Evolutionary conservation across 176 grass and related monocot species (phyloP), one percentile per base, ranked within the genome.

Genomic region (Avena sativa): DNA sequence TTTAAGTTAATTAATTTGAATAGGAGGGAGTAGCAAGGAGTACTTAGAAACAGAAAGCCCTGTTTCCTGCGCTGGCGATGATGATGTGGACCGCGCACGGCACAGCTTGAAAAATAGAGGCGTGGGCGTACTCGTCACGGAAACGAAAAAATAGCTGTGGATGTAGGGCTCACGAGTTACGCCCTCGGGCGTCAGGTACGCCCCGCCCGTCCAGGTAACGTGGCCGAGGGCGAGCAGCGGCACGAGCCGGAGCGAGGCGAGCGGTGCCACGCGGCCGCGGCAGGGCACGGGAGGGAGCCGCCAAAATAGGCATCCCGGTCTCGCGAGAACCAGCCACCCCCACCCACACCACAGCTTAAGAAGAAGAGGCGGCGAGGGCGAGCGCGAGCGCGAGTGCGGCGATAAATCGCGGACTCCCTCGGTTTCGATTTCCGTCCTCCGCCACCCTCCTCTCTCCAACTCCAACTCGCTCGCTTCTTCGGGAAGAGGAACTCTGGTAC

Each of bases 371-470:
- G 74, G 73, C 73, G 48, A 76, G 72, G 71, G 49, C 71, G 71
- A 51, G 71, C 66, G 49, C 71, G 71, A 51, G 71, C 66, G 66
- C 40, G 40, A 43, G 40, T 5, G 40, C 40, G 47, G 23, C 74
- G 26, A 77, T 77, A 77, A 88, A 78, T 60, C 86, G 71, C 86
- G 38, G 14, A 20, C 36, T 44, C 83, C 20, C 72, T 28, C 83
- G 60, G 78, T 32, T 52, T 86, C 71, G 71, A 23, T 82, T 90
- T 79, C 38, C 19, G 40, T 14, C 40, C 38, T 76, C 68, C 28
- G 7, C 57, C 23, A 12, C 53, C 52, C 52, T 43, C 13, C 13
- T 10, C 71, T 21, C 16, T 1, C 76, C 43, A 30, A 9, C 81
- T 46, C 34, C 28, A 26, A 38, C 3, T 19, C 36, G 11, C 21